A percentile compares a stretch with the other conserved stretches of the same genome.
Evolutionary conservation across 2,329 filamentous ascomycete species (phyloP).

Genomic region (Sporothrix luriei): DNA sequence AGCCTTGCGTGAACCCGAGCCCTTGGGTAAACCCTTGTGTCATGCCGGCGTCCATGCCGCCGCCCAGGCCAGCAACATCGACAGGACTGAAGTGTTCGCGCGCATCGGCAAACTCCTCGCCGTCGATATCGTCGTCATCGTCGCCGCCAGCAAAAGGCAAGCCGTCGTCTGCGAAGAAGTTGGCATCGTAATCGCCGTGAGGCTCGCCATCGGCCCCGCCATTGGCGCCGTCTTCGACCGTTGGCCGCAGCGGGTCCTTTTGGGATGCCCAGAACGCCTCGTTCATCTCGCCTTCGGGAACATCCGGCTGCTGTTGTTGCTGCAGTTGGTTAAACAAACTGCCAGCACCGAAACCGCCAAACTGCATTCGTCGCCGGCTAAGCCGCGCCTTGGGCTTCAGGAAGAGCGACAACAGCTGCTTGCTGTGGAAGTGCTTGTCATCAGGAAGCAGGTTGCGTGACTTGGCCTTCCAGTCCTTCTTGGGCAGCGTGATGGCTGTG

Average conservation of each 20-base stretch:
- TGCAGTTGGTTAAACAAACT: conserved; percentile 44
- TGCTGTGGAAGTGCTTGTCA: conserved; percentile 97
- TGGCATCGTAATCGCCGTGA: conserved; percentile 86
- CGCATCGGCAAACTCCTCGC: conserved; percentile 76
- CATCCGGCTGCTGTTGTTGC: conserved; percentile 44
- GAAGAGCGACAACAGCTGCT: conserved; percentile 85
- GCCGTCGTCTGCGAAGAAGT: conserved; percentile 93
- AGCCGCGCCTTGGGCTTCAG: conserved; percentile 90
- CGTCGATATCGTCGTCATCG: conserved; percentile 64
- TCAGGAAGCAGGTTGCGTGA: conserved; percentile 90
- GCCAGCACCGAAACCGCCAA: conserved; percentile 46
- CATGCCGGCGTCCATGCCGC: conserved; percentile 45
- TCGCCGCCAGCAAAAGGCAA: conserved; percentile 65
- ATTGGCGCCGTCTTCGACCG: conserved; percentile 37
- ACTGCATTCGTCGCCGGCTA: conserved; percentile 61
- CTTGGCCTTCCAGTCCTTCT: conserved; percentile 94
- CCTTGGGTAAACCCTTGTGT: conserved; percentile 44
- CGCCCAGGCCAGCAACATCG: conserved; percentile 44
- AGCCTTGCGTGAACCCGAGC: conserved; percentile 40
- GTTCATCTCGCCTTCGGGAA: conserved; percentile 78
- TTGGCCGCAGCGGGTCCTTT: conserved; percentile 53
- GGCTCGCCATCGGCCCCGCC: conserved; percentile 56
- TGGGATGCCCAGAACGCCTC: conserved; percentile 91
- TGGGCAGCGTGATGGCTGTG: conserved; percentile 79
- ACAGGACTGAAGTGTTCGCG: conserved; percentile 74